phyloP scores from a whole-genome alignment of 2,329 filamentous ascomycete genomes.

The Lasiodiplodia gonubiensis region DNA sequence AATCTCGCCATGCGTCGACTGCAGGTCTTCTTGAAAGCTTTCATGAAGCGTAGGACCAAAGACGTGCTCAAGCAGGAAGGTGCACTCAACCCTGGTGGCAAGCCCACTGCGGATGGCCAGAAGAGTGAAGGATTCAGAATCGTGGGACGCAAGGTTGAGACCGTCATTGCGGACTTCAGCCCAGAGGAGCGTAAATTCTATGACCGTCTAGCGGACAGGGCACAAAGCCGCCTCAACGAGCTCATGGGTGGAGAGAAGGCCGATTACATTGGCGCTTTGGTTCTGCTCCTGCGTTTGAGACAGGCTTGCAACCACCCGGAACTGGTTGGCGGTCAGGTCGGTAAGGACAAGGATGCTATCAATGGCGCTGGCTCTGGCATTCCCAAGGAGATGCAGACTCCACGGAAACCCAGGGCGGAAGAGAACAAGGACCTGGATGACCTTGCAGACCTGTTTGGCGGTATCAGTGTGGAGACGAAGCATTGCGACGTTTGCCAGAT shows the following conservation, averaged over 20 bases:
- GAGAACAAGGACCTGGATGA: slow-evolving; percentile 74
- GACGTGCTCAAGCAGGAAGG: slow-evolving; percentile 91
- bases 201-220: slow-evolving; percentile 78
- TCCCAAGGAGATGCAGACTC: slow-evolving; percentile 38
- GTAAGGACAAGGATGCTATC: slow-evolving; percentile 85
- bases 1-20: slow-evolving; percentile 86
- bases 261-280: slow-evolving; percentile 92
- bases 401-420: slow-evolving; percentile 53
- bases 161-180: slow-evolving; percentile 77
- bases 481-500: slow-evolving; percentile 84
- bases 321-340: slow-evolving; percentile 82
- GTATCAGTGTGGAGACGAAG: slow-evolving; percentile 77
- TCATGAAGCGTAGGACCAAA: slow-evolving; percentile 99
- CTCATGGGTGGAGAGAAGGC: slow-evolving; percentile 83
- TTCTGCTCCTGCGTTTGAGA: slow-evolving; percentile 84
- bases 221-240: slow-evolving; percentile 82
- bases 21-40: slow-evolving; percentile 83
- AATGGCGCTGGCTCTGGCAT: slow-evolving; percentile 50
- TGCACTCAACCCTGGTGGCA: slow-evolving; percentile 77
- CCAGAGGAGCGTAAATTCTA: slow-evolving; percentile 85
- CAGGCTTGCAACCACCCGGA: slow-evolving; percentile 96
- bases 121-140: slow-evolving; percentile 78
- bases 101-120: slow-evolving; percentile 59
- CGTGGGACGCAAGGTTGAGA: slow-evolving; percentile 86
- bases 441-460: slow-evolving; percentile 84